Conservation (phyloP, 192 early-diverging fungal species). For the Podila clonocystis region DNA sequence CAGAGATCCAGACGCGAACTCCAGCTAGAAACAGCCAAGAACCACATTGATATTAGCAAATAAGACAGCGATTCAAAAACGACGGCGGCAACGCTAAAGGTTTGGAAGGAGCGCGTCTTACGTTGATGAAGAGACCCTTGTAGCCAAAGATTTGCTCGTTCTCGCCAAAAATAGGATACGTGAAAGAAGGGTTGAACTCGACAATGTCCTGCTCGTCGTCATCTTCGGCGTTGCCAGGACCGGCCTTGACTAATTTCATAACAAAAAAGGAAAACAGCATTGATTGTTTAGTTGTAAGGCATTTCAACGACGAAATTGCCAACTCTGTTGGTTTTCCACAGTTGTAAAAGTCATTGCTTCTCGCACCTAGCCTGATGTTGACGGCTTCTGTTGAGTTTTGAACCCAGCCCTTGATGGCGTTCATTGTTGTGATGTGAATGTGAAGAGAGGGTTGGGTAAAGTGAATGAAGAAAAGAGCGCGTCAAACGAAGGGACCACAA, state of each 20-base stretch:
- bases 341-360: background rate
- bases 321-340: background rate
- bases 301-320: background rate
- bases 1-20: conserved; percentile 83
- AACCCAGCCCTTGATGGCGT: conserved; percentile 47
- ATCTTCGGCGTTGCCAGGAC: conserved; percentile 26
- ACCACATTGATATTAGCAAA: background rate
- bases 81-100: too few species aligned
- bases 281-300: background rate
- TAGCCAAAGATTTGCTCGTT: conserved; percentile 92
- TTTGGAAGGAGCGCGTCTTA: background rate
- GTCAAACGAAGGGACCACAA: too few species aligned
- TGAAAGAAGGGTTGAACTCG: conserved; percentile 84
- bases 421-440: conserved; percentile 17
- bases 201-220: conserved; percentile 53
- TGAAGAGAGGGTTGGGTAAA: background rate
- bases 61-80: too few species aligned
- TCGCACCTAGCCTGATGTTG: conserved; percentile 45
- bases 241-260: conserved; percentile 21
- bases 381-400: conserved; percentile 41
- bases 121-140: conserved; percentile 78
- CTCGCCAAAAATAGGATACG: conserved; percentile 90
- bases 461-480: background rate
- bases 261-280: background rate
- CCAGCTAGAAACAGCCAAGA: conserved; percentile 59